phyloP scores from a whole-genome alignment of 129 eudicot species.

The Arctium minus region DNA sequence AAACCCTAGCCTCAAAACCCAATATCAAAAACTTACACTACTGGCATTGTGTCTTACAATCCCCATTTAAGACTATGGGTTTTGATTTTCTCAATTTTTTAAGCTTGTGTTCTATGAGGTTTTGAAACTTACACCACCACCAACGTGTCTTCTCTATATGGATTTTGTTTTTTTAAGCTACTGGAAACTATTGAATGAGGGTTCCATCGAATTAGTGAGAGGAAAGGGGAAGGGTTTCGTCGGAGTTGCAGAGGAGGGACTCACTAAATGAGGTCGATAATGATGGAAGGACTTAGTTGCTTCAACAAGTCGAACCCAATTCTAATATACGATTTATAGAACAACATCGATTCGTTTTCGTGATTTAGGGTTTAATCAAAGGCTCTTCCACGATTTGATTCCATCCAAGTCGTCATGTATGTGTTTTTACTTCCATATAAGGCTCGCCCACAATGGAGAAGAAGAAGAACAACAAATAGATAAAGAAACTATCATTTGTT shows the following conservation, averaged over 20 bases:
- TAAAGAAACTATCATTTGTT: too few relatives aligned
- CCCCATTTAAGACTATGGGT: neutral
- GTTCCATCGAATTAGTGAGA: too few relatives aligned
- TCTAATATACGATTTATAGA: too few relatives aligned
- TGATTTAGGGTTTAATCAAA: too few relatives aligned
- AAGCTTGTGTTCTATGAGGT: too few relatives aligned
- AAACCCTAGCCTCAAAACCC: neutral
- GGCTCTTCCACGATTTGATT: neutral
- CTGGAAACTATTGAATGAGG: neutral
- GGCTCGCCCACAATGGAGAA: neutral
- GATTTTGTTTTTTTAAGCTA: neutral
- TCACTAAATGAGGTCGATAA: too few relatives aligned
- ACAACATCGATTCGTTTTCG: neutral
- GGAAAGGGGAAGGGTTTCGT: neutral
- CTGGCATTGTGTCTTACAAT: neutral
- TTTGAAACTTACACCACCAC: neutral
- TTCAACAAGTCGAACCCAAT: too few relatives aligned
- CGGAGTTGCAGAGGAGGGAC: neutral
- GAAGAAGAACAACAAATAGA: neutral
- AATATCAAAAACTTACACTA: too few relatives aligned
- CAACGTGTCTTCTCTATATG: neutral
- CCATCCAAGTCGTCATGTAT: neutral
- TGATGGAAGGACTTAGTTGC: neutral
- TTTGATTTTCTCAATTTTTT: too few relatives aligned
- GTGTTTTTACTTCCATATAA: neutral